A percentile compares a stretch with the other conserved stretches of the same genome.
These are phyloP conservation scores for Retiboletus flavoniger DNA, from an alignment of 1,284 basidiomycete species.

Conservation along the genomic window DNA sequence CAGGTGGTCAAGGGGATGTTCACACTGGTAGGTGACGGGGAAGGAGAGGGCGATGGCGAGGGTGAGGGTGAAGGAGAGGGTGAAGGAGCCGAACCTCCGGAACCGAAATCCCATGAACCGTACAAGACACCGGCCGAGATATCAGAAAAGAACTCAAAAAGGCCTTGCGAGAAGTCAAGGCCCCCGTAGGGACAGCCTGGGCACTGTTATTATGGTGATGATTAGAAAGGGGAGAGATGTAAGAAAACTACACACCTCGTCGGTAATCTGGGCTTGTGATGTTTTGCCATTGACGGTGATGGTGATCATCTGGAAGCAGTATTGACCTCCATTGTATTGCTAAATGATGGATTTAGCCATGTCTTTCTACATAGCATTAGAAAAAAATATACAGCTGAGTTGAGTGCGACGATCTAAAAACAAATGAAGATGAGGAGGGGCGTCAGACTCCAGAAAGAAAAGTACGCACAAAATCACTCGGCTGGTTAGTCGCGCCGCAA, in stretches of 20 bases:
- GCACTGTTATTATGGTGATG: slow-evolving; percentile 38
- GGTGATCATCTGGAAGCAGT: slow-evolving; percentile 56
- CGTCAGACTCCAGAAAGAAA: neutral
- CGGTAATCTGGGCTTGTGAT: slow-evolving; percentile 51
- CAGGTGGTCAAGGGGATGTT: slow-evolving; percentile 13
- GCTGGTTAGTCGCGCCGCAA: slow-evolving; percentile 19
- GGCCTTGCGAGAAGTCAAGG: slow-evolving; percentile 37
- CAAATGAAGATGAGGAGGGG: neutral
- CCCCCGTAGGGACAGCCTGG: slow-evolving; percentile 46
- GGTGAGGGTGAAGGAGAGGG: slow-evolving; percentile 21
- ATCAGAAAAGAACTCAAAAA: slow-evolving; percentile 50
- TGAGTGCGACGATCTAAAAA: slow-evolving; percentile 37
- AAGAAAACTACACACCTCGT: slow-evolving; percentile 42
- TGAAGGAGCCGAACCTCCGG: slow-evolving; percentile 30
- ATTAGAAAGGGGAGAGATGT: neutral
- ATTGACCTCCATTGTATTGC: slow-evolving; percentile 41
- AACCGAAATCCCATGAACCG: slow-evolving; percentile 42
- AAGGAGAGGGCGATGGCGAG: slow-evolving; percentile 14
- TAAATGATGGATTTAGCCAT: slow-evolving; percentile 26
- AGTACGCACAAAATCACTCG: slow-evolving; percentile 28
- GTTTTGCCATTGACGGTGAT: slow-evolving; percentile 56
- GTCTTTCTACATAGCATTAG: neutral
- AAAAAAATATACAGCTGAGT: slow-evolving; percentile 21
- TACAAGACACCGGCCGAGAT: slow-evolving; percentile 41
- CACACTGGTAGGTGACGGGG: slow-evolving; percentile 18